Percentiles rank a stretch among this genome's conserved stretches.
Evolutionary conservation across 306 rosid genomes (phyloP).

Genomic region (Trifolium subterraneum): DNA sequence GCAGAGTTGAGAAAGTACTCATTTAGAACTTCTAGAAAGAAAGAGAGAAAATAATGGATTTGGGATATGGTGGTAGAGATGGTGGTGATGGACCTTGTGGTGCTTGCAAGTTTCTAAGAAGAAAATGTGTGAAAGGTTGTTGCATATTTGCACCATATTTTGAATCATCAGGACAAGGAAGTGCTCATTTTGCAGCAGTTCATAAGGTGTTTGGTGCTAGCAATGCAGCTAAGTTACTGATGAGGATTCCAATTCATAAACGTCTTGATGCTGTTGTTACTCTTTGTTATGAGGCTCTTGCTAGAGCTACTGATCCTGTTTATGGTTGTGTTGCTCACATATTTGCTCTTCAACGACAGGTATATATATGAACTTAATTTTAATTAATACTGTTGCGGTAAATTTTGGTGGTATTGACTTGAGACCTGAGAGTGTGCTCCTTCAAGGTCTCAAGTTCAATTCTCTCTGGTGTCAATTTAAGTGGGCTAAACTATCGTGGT

Average conservation of each 20-base stretch:
- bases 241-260: conserved; percentile 59
- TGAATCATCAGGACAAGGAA: conserved; percentile 72
- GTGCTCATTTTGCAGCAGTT: conserved; percentile 86
- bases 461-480: too few relatives aligned
- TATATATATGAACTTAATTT: too few relatives aligned
- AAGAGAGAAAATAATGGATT: conserved; percentile 31
- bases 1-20: not conserved
- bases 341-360: conserved; percentile 91
- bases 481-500: too few relatives aligned
- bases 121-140: conserved; percentile 73
- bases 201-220: conserved; percentile 98
- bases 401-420: too few relatives aligned
- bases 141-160: conserved; percentile 93
- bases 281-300: conserved; percentile 82
- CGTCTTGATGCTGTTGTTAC: conserved; percentile 81
- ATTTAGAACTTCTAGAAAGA: not conserved
- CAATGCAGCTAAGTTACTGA: conserved; percentile 87
- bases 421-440: too few relatives aligned
- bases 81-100: conserved; percentile 81
- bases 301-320: conserved; percentile 85
- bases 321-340: conserved; percentile 85
- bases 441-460: too few relatives aligned
- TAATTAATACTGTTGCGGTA: too few relatives aligned
- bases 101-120: conserved; percentile 85
- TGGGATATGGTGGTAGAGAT: conserved; percentile 26